Evolutionary conservation across 2,329 filamentous ascomycete genomes (phyloP).

Genomic region (Thermomyces lanuginosus): DNA sequence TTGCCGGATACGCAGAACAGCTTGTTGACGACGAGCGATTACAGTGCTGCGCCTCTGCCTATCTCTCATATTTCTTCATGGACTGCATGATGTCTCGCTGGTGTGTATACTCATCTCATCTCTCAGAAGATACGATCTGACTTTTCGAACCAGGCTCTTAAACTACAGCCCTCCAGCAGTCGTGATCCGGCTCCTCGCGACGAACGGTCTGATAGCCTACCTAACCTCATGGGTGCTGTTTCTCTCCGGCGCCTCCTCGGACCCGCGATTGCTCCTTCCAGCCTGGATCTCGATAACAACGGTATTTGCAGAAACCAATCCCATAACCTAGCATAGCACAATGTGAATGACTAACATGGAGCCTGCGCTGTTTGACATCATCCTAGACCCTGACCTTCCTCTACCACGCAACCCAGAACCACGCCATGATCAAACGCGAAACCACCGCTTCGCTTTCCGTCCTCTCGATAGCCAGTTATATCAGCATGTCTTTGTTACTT

Average conservation of each 20-base stretch:
- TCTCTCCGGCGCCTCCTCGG: slow-evolving; percentile 51
- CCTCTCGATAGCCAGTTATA: slow-evolving; percentile 59
- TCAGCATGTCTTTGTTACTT: slow-evolving; percentile 55
- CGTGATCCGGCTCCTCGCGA: slow-evolving; percentile 60
- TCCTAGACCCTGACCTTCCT: slow-evolving; percentile 58
- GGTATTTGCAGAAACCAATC: too few relatives aligned
- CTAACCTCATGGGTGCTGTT: slow-evolving; percentile 56
- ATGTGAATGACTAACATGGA: background rate
- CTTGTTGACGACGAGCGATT: slow-evolving; percentile 4
- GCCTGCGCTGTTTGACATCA: slow-evolving; percentile 1
- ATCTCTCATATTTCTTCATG: slow-evolving; percentile 68
- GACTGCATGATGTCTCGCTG: slow-evolving; percentile 74
- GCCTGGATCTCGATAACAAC: slow-evolving; percentile 67
- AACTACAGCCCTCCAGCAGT: slow-evolving; percentile 67
- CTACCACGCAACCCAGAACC: slow-evolving; percentile 62
- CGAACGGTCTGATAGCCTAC: slow-evolving; percentile 59
- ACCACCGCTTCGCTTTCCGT: slow-evolving; percentile 62
- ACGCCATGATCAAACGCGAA: slow-evolving; percentile 64
- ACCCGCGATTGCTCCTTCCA: slow-evolving; percentile 54
- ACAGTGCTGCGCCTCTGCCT: slow-evolving; percentile 59
- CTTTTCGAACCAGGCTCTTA: slow-evolving; percentile 44
- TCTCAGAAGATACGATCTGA: slow-evolving; percentile 3
- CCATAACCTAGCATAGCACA: too few relatives aligned
- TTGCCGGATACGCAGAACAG: background rate
- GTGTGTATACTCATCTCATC: slow-evolving; percentile 28